Evolutionary conservation across 2,329 filamentous ascomycete species (phyloP).

Genomic region (Hypoxylon sp.): DNA sequence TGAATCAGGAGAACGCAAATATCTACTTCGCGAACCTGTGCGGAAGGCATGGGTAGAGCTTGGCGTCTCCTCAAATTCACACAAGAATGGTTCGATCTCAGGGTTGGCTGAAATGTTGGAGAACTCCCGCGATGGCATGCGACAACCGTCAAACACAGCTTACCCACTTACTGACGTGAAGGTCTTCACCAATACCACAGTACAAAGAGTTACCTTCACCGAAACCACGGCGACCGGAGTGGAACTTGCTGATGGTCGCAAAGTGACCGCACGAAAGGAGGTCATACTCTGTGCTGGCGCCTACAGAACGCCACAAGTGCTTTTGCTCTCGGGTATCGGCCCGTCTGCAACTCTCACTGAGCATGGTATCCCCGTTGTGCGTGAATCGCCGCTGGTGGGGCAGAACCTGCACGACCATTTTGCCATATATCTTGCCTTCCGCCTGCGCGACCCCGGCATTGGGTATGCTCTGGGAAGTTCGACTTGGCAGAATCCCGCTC

Average conservation of each 20-base stretch:
- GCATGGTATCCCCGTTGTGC: conserved; percentile 55
- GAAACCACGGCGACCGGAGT: conserved; percentile 59
- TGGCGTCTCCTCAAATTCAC: conserved; percentile 52
- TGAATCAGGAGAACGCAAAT: conserved; percentile 52
- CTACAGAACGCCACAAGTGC: conserved; percentile 54
- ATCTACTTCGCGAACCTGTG: conserved; percentile 57
- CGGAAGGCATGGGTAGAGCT: conserved; percentile 61
- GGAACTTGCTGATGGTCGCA: conserved; percentile 53
- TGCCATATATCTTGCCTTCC: conserved; percentile 47
- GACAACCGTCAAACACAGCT: conserved; percentile 44
- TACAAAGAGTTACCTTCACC: conserved; percentile 36
- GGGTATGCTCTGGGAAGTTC: conserved; percentile 49
- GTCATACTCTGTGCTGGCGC: conserved; percentile 55
- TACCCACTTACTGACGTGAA: conserved; percentile 44
- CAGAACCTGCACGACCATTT: conserved; percentile 51
- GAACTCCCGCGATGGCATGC: conserved; percentile 40
- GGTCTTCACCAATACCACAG: conserved; percentile 42
- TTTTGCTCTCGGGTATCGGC: conserved; percentile 57
- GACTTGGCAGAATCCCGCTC: conserved; percentile 42
- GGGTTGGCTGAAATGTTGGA: conserved; percentile 55
- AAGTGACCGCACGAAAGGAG: conserved; percentile 50
- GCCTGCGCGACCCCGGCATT: conserved; percentile 47
- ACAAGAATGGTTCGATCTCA: conserved; percentile 53
- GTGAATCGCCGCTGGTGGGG: conserved; percentile 52
- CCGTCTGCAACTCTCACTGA: conserved; percentile 50